phyloP scores from a whole-genome alignment of 495 filamentous ascomycete species.

The Podospora anserina region DNA sequence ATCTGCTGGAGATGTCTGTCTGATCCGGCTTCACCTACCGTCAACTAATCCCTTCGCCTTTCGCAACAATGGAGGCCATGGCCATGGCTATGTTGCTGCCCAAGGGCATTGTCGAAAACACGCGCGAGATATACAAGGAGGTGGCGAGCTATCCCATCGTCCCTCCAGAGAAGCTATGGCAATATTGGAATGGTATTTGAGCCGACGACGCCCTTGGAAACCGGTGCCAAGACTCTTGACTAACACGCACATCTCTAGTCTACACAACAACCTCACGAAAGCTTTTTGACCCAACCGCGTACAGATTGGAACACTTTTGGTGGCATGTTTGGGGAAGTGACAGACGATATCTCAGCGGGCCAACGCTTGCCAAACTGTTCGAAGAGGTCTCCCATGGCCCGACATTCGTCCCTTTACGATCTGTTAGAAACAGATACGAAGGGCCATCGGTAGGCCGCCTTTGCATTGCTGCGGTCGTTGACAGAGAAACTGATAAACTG shows the following conservation, averaged over 20 bases:
- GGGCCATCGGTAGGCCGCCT: background rate
- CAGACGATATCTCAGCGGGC: constrained; percentile 43
- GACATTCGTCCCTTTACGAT: constrained; percentile 46
- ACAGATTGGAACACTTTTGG: constrained; percentile 55
- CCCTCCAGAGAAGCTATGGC: constrained; percentile 47
- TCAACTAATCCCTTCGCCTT: background rate
- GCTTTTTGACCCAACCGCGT: constrained; percentile 51
- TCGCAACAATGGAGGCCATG: background rate
- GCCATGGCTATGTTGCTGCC: constrained; percentile 11
- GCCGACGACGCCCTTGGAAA: background rate
- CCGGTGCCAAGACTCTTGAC: background rate
- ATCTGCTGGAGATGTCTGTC: background rate
- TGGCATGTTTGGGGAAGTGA: constrained; percentile 56
- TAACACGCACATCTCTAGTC: constrained; percentile 34
- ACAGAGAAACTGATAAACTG: background rate
- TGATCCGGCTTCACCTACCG: background rate
- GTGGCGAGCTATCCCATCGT: constrained; percentile 48
- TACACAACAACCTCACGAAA: constrained; percentile 51
- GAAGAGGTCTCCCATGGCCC: constrained; percentile 48
- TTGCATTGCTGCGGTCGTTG: background rate
- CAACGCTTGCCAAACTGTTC: constrained; percentile 46
- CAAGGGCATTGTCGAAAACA: constrained; percentile 47
- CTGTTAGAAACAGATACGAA: constrained; percentile 24
- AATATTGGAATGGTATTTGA: constrained; percentile 50
- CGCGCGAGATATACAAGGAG: constrained; percentile 40